Percentiles rank a stretch among this genome's conserved stretches.
Evolutionary conservation across 768 basidiomycete genomes (phyloP).

Genomic region (Xerocomellus amylosporus): DNA sequence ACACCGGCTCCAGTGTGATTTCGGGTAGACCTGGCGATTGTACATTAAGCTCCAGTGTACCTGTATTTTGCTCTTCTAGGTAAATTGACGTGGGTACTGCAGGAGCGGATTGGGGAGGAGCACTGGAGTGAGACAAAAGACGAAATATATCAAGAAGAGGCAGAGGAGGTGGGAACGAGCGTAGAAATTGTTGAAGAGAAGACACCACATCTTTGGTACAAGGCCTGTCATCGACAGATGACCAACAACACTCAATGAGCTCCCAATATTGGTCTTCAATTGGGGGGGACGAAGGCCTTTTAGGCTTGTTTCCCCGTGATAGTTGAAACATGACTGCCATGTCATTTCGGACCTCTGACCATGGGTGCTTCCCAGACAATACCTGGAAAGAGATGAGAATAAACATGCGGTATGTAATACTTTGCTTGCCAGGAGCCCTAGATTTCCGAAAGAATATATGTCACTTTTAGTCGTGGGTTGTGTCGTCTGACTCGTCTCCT

Average conservation of each 20-base stretch:
- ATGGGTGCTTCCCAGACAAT: conserved; percentile 4
- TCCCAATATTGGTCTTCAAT: conserved; percentile 8
- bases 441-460: conserved; percentile 28
- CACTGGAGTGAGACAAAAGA: no score
- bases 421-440: conserved; percentile 20
- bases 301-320: neutral
- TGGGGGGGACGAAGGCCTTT: neutral
- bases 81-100: no score
- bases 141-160: neutral
- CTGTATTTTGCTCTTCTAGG: no score
- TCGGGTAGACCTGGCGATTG: no score
- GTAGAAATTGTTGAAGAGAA: neutral
- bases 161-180: neutral
- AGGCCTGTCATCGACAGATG: neutral
- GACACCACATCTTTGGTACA: neutral
- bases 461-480: conserved; percentile 4
- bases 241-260: conserved; percentile 11
- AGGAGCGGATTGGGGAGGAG: no score
- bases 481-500: neutral
- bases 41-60: no score
- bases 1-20: no score
- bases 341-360: neutral
- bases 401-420: neutral
- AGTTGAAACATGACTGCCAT: conserved; percentile 4
- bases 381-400: conserved; percentile 17